Conservation (phyloP, 805 yeast genomes). For the Myxozyma udenii region DNA sequence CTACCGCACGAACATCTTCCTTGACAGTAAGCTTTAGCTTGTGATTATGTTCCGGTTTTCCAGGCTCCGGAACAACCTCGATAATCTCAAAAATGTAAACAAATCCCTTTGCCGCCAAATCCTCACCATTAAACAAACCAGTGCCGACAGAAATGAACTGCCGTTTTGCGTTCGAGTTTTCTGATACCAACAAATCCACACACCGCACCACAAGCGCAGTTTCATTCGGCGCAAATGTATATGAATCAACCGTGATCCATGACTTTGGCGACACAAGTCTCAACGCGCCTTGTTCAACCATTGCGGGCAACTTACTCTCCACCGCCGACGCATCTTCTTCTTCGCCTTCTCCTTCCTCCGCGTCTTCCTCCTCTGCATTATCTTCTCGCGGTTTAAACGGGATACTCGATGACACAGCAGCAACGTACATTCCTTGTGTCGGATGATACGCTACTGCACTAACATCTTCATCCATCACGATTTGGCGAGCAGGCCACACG, state of each 20-base stretch:
- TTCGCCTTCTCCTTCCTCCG: conserved; percentile 47
- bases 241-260: conserved; percentile 72
- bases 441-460: conserved; percentile 69
- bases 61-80: conserved; percentile 86
- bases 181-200: conserved; percentile 47
- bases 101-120: conserved; percentile 72
- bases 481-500: conserved; percentile 56
- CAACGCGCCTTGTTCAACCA: conserved; percentile 57
- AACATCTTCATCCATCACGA: conserved; percentile 57
- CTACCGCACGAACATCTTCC: conserved; percentile 82
- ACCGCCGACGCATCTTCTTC: conserved; percentile 49
- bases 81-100: conserved; percentile 71
- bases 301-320: conserved; percentile 40
- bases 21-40: conserved; percentile 68
- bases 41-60: conserved; percentile 75
- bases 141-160: conserved; percentile 79
- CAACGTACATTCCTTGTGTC: conserved; percentile 56
- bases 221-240: conserved; percentile 46
- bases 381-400: conserved; percentile 44
- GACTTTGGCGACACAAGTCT: conserved; percentile 67
- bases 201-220: conserved; percentile 57
- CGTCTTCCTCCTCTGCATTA: conserved; percentile 49
- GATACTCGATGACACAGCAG: conserved; percentile 57
- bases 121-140: conserved; percentile 72
- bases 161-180: conserved; percentile 43